Evolutionary conservation across 768 basidiomycete species (phyloP).

Genomic region (Termitomyces sp.): DNA sequence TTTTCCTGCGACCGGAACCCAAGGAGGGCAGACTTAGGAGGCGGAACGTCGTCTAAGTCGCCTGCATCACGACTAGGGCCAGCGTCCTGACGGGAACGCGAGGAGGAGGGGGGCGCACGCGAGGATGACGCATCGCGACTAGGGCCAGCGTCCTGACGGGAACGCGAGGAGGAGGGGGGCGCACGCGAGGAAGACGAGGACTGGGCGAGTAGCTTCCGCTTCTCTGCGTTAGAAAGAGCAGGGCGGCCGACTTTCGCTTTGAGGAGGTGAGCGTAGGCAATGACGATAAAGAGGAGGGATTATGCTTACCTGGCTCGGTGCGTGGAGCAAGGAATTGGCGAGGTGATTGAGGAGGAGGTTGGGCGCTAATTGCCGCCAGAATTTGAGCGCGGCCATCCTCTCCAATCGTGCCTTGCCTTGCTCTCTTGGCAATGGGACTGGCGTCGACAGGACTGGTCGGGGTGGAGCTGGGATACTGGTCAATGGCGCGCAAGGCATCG

Average conservation of each 20-base stretch:
- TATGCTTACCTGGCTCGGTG: neutral
- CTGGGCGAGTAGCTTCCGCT: neutral
- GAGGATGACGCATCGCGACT: neutral
- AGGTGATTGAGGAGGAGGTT: neutral
- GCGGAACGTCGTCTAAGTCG: neutral
- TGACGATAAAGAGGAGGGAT: neutral
- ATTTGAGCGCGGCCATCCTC: neutral
- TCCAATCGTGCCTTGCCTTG: neutral
- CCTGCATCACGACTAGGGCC: neutral
- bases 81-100: neutral
- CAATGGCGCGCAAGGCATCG: too few species aligned
- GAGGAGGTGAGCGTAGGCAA: neutral
- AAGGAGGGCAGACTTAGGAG: neutral
- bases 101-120: neutral
- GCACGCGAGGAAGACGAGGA: neutral
- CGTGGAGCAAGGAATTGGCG: neutral
- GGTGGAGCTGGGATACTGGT: too few species aligned
- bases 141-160: neutral
- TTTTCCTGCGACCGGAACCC: neutral
- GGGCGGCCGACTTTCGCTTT: neutral
- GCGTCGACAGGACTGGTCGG: too few species aligned
- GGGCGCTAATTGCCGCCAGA: neutral
- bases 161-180: too few species aligned
- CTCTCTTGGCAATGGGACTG: neutral
- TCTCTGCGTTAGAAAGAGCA: neutral